Conservation (phyloP, 116 monocot species). For the Papilionanthe hybrid region DNA sequence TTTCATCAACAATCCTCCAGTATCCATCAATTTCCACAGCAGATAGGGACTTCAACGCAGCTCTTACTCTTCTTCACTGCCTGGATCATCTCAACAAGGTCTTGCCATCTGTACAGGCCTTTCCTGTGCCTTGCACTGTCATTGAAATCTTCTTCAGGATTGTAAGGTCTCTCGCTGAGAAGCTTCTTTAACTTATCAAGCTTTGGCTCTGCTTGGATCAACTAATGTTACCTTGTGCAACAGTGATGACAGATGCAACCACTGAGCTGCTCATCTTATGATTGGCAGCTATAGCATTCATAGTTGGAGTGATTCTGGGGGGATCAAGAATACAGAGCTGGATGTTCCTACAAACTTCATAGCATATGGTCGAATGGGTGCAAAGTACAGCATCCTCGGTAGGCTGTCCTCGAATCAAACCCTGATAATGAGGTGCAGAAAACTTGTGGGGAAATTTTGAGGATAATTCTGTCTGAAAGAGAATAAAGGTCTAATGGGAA, state of each 20-base stretch:
- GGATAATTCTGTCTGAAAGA: not conserved
- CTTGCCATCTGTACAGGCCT: constrained; percentile 65
- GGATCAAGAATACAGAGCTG: constrained; percentile 75
- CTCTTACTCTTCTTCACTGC: constrained; percentile 78
- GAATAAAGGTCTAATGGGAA: not conserved
- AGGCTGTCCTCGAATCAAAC: constrained; percentile 66
- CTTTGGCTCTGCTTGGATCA: constrained; percentile 66
- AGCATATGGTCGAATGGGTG: constrained; percentile 55
- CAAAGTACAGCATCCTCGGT: constrained; percentile 92
- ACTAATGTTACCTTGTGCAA: constrained; percentile 64
- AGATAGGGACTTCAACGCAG: constrained; percentile 53
- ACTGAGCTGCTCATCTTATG: not conserved
- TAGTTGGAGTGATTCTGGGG: constrained; percentile 37
- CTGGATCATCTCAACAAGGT: constrained; percentile 61
- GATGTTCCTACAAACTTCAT: constrained; percentile 94
- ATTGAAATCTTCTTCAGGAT: constrained; percentile 56
- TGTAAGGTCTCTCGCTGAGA: constrained; percentile 62
- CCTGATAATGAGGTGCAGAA: constrained; percentile 23
- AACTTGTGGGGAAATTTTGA: not conserved
- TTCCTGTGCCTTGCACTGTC: not conserved
- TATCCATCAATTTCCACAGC: constrained; percentile 77
- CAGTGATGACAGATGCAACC: constrained; percentile 52
- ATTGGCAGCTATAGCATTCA: not conserved
- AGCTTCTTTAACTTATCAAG: constrained; percentile 74
- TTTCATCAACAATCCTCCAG: constrained; percentile 67